A percentile compares a stretch with the other conserved stretches of the same genome.
phyloP scores from a whole-genome alignment of 108 stramenopile species.

The Cyclotella cryptica region DNA sequence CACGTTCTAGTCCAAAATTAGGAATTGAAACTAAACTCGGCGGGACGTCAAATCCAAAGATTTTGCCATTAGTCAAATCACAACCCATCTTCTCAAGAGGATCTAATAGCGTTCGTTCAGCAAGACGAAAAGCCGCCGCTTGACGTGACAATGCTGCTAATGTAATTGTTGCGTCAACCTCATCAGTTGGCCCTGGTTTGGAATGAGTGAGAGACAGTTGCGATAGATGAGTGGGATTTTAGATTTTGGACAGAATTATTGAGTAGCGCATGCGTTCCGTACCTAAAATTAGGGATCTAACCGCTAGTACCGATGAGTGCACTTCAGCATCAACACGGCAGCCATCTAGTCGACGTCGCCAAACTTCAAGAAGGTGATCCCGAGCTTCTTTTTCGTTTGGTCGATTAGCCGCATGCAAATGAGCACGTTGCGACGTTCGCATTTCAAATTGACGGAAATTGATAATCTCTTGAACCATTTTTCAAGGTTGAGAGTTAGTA shows the following conservation, averaged over 20 bases:
- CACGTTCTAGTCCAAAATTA: slow-evolving; percentile 45
- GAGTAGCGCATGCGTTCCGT: not conserved
- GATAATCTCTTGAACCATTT: slow-evolving; percentile 94
- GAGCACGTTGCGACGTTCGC: slow-evolving; percentile 33
- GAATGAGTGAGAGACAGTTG: not conserved
- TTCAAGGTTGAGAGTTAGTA: too few species aligned
- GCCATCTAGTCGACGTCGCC: slow-evolving; percentile 85
- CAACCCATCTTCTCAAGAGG: slow-evolving; percentile 73
- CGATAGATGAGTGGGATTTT: not conserved
- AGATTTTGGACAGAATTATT: not conserved
- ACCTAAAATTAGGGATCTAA: slow-evolving; percentile 84
- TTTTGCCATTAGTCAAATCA: slow-evolving; percentile 63
- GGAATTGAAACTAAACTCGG: slow-evolving; percentile 33
- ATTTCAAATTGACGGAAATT: slow-evolving; percentile 78
- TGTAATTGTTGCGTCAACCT: slow-evolving; percentile 92
- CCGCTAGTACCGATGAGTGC: slow-evolving; percentile 87
- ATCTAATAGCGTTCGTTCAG: slow-evolving; percentile 85
- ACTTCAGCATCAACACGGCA: slow-evolving; percentile 91
- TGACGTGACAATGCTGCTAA: slow-evolving; percentile 92
- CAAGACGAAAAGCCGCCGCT: slow-evolving; percentile 82
- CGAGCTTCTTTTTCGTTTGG: slow-evolving; percentile 59
- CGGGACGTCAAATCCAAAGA: slow-evolving; percentile 76
- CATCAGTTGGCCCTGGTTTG: slow-evolving; percentile 75
- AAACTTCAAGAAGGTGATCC: slow-evolving; percentile 72
- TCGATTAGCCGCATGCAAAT: slow-evolving; percentile 67